Evolutionary conservation across 2,329 filamentous ascomycete species (phyloP), one percentile per base, ranked within the genome.

Genomic region (Colletotrichum costaricense): DNA sequence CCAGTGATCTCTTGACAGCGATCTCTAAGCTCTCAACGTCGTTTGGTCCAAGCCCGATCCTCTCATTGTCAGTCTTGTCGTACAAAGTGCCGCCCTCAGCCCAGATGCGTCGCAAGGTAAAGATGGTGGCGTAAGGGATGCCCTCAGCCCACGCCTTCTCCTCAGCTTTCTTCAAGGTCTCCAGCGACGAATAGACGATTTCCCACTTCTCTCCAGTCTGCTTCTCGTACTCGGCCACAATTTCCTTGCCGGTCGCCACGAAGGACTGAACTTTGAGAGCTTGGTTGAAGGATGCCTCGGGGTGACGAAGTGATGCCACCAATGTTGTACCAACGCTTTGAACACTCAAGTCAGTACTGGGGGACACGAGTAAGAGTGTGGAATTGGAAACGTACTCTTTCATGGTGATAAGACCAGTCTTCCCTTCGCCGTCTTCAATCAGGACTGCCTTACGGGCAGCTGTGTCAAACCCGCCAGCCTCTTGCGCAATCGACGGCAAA

Each of bases 241-340:
- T 91, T 30, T 90, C 82, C 9, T 88, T 86, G 0, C 91, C 89
- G 0, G 90, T 93, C 2, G 89, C 87, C 0, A 92, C 91, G 76
- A 94, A 95, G 0, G 92, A 94, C 78, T 94, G 92, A 2, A 94
- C 91, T 71, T 90, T 92, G 42, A 94, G 81, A 0, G 89, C 87
- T 66, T 88, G 87, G 75, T 89, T 89, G 42, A 85, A 85, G 0
- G 89, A 85, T 6, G 81, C 84, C 11, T 87, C 81, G 3, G 90
- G 89, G 71, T 91, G 88, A 19, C 84, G 85, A 16, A 94, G 85
- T 0, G 91, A 88, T 0, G 89, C 89, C 1, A 91, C 89, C 1
- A 94, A 86, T 28, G 93, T 86, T 68, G 89, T 91, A 5, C 93
- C 93, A 11, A 94, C 92, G 77, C 90, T 49, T 49, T 92, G 62